Base-by-base conservation (phyloP, 225 moss, liverwort and hornwort species). In the Physcomitrium patens region DNA sequence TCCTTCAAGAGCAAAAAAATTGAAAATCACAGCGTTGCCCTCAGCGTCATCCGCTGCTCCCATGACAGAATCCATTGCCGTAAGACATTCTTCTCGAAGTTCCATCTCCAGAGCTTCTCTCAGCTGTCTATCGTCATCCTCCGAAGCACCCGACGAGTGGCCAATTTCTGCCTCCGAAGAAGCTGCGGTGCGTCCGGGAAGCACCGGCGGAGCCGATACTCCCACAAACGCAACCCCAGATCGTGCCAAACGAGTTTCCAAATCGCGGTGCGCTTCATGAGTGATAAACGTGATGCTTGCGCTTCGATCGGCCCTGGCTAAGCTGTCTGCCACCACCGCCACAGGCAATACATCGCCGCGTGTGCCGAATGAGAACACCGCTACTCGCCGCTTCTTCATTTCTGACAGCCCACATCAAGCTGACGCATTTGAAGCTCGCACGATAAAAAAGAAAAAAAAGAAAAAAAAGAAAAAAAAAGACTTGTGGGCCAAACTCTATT, bases 1-100 rank as follows among this genome's bases (percentile, higher is more conserved):
- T 60, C 94, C 97, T 81, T 97, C 94, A 19, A 94, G 81, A 2
- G 92, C 94, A 78, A 97, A 97, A 59, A 93, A 81, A 63, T 97
- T 97, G 80, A 97, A 90, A 19, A 97, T 71, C 62, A 97, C 87
- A 26, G 77, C 63, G 31, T 77, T 57, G 19, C 60, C 71, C 0
- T 55, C 73, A 1, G 73, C 86, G 27, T 81, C 81, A 0, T 60
- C 62, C 23, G 83, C 81, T 26, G 5, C 27, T n/a, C 60, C 81
- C 75, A 96, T 82, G 47, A 82, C 84, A 13, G 72, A 60, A 52
- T 97, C 94, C 74, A 97, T 90, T 12, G 94, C 91, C 50, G 72
- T 81, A 72, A 97, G 63, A 79, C 97, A 97, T 16, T 94, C 89
- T 69, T 90, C 83, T 14, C 87, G 91, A 57, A 95, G 82, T 42